Base-by-base conservation (phyloP, 2,329 filamentous ascomycete genomes). In the Fusarium equiseti region DNA sequence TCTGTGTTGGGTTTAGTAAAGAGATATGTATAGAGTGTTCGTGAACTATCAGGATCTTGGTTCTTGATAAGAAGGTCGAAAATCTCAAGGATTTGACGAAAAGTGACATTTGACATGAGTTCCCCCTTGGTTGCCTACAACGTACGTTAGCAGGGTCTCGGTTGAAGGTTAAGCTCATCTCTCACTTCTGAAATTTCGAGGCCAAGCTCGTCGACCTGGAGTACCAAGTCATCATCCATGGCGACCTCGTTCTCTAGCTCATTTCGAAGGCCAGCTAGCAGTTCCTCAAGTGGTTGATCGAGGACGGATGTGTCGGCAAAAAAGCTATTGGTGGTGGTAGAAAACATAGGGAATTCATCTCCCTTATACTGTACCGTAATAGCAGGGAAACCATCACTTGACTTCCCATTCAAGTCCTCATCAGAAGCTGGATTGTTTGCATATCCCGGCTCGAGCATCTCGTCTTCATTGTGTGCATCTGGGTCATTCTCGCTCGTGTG, bases 111-210 rank as follows among this genome's bases (percentile, higher is more conserved):
- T 8, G 77, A 74, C 42, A 83, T 73, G 5, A 77, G 64, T 35
- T 81, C 78, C 16, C 70, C 74, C n/a, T 77, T 73, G 10, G 75
- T 79, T 32, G 81, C 80, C 82, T 84, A 50, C 4, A 42, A 32
- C 24, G 31, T 26, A 31, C 10, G 73, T 82, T 74, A 82, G 77
- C 53, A 53, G 46, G 24, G 20, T 16, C 45, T 52, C 4, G 12
- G 18, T 13, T 8, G 26, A 52, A 27, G 45, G 22, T 12, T 7
- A 20, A 10, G 15, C 49, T 18, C 18, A 67, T 38, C 43, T 42
- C 82, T 68, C 78, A 85, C 84, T 79, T 87, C 85, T 22, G 83
- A 79, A 75, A 87, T 86, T 74, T 87, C 85, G 32, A 88, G 78
- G 11, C 84, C 84, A 43, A 88, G 81, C 63, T 86, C 83, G 29